phyloP scores from a whole-genome alignment of 2,329 filamentous ascomycete genomes.

The Trichoderma koningiopsis region DNA sequence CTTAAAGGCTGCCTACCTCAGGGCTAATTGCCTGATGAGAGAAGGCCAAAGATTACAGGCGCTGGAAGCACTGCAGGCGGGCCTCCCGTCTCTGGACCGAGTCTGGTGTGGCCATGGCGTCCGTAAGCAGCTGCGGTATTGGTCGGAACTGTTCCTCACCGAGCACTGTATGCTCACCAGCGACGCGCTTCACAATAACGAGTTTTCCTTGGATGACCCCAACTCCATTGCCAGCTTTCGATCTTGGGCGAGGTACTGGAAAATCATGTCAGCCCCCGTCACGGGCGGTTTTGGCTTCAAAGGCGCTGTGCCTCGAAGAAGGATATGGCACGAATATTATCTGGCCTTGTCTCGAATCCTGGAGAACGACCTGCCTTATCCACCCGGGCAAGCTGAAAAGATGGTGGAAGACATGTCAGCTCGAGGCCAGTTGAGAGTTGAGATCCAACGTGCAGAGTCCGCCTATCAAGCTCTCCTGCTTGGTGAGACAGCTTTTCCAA shows the following conservation, averaged over 20 bases:
- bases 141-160: constrained; percentile 77
- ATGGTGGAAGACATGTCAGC: constrained; percentile 53
- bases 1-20: constrained; percentile 76
- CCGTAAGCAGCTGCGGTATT: constrained; percentile 69
- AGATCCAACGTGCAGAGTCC: constrained; percentile 77
- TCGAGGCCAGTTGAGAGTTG: constrained; percentile 67
- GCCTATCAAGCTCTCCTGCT: constrained; percentile 80
- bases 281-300: constrained; percentile 60
- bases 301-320: constrained; percentile 61
- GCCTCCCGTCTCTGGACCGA: constrained; percentile 63
- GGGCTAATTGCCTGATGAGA: constrained; percentile 63
- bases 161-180: constrained; percentile 73
- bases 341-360: constrained; percentile 75
- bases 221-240: constrained; percentile 61
- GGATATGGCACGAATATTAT: constrained; percentile 87
- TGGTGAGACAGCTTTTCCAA: constrained; percentile 79
- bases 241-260: constrained; percentile 73
- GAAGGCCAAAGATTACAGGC: constrained; percentile 58
- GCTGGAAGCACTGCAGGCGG: constrained; percentile 65
- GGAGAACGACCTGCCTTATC: constrained; percentile 64
- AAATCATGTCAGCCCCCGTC: constrained; percentile 49
- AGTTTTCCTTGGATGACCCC: constrained; percentile 53
- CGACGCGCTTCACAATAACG: constrained; percentile 55
- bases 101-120: constrained; percentile 55
- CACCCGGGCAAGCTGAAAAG: constrained; percentile 49